Evolutionary conservation across 106 monocot genomes (phyloP), one percentile per base, ranked within the genome.

Genomic region (Phalaenopsis aphrodite): DNA sequence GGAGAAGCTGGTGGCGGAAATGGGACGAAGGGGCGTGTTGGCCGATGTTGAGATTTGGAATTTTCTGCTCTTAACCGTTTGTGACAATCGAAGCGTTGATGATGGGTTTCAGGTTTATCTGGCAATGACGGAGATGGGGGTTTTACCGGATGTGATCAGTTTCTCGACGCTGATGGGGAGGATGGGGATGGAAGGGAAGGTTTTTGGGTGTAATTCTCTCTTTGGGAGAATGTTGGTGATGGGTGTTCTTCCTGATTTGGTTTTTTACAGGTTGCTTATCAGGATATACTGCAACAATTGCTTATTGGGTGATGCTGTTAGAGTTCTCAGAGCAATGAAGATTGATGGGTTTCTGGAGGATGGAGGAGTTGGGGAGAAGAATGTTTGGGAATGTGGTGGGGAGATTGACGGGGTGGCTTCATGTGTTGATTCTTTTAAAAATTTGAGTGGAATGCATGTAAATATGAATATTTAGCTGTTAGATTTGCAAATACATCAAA

Each of bases 61-160:
- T 16, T n/a, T 39, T 67, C 67, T 83, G 19, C 47, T 83, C 14
- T 48, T 42, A 21, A 67, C 52, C 30, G 69, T 72, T 23, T 71
- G 71, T 42, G 69, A 78, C 68, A 12, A 43, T 46, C 21, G 56
- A 5, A 23, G 72, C 12, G 41, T 58, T 6, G 72, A 57, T 41
- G 73, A 46, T 56, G 78, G 72, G 78, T 49, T 83, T 52, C 24
- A 12, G 16, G 18, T 83, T 36, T 78, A 69, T 55, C 68, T 45
- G n/a, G 39, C 37, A 55, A 83, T 83, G 82, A 5, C 21, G n/a
- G 18, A 72, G 4, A 36, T 21, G 23, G 78, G 82, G 52, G 41
- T 77, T 55, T 71, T 55, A 0, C 78, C 78, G 12, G 82, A 83
- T 71, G 82, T 83, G 69, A 83, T 83, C 30, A 78, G 78, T 12